phyloP scores from a whole-genome alignment of 257 asterid species.

The Lavandula angustifolia region DNA sequence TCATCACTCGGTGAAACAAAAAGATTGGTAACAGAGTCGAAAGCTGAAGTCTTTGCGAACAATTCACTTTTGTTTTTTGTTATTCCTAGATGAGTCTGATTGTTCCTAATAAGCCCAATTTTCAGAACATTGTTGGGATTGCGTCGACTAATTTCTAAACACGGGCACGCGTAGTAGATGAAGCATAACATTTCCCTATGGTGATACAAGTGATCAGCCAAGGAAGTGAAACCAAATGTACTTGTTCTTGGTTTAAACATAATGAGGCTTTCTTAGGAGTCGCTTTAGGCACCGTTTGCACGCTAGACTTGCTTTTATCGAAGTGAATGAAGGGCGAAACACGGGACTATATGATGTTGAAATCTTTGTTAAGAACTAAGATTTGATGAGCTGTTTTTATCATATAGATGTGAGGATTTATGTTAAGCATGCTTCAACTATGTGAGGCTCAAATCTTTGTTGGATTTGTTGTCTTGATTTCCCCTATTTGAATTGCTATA shows the following conservation, averaged over 20 bases:
- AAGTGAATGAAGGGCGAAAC: not conserved
- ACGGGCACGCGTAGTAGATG: not conserved
- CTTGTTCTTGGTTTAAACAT: not conserved
- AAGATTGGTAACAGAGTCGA: not conserved
- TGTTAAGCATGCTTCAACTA: not conserved
- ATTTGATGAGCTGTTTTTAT: not conserved
- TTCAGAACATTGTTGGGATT: not conserved
- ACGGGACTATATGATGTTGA: not conserved
- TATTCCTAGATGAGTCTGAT: no score
- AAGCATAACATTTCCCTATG: not conserved
- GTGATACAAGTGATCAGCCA: not conserved
- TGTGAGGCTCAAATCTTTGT: not conserved
- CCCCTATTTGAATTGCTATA: no score
- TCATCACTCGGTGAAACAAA: not conserved
- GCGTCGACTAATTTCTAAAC: not conserved
- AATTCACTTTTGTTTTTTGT: not conserved
- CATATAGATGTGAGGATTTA: not conserved
- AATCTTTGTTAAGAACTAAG: not conserved
- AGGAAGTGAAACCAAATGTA: no score
- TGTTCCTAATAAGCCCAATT: not conserved
- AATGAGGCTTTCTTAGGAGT: not conserved
- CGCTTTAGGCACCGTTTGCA: not conserved
- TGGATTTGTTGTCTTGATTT: not conserved
- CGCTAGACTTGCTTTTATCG: not conserved
- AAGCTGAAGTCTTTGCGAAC: not conserved